phyloP scores from a whole-genome alignment of 78 protist species.

The Planoprotostelium fungivorum region DNA sequence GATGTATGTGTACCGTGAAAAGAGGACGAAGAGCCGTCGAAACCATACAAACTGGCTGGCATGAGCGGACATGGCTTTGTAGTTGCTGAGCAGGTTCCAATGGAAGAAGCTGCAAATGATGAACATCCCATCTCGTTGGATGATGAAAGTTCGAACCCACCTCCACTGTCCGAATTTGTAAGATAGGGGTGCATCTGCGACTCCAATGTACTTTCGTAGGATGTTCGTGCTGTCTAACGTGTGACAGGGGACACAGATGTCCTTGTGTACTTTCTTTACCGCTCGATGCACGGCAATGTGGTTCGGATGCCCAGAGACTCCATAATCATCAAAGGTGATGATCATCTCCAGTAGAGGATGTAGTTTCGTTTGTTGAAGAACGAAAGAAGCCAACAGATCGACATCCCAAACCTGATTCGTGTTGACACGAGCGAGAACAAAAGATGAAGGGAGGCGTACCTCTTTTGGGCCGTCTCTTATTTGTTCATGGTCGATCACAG shows the following conservation, averaged over 20 bases:
- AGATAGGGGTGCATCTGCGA: slow-evolving; percentile 20
- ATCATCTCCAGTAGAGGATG: slow-evolving; percentile 1
- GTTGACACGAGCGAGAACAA: background rate
- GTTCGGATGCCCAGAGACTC: slow-evolving; percentile 80
- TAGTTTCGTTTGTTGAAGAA: background rate
- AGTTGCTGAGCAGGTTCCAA: slow-evolving; percentile 2
- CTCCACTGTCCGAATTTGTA: background rate
- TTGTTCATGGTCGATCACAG: slow-evolving; percentile 17
- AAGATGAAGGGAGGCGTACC: background rate
- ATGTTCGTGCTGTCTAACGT: slow-evolving; percentile 35
- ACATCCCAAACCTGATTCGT: background rate
- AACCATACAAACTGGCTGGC: slow-evolving; percentile 82
- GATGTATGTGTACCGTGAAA: slow-evolving; percentile 62
- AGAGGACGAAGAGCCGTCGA: slow-evolving; percentile 63
- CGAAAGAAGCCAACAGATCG: background rate
- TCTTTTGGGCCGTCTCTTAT: slow-evolving; percentile 24
- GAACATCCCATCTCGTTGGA: background rate
- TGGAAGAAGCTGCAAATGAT: slow-evolving; percentile 6
- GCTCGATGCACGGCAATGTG: slow-evolving; percentile 45
- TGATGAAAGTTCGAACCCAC: background rate
- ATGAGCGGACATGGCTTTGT: slow-evolving; percentile 63
- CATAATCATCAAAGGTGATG: slow-evolving; percentile 76
- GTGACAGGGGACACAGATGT: background rate
- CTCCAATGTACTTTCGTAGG: slow-evolving; percentile 62
- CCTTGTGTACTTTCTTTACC: background rate